Percentiles rank a stretch among this genome's conserved stretches.
These are phyloP conservation scores for Maudiozyma bulderi DNA, from an alignment of 805 yeast species.

Conservation along the genomic window DNA sequence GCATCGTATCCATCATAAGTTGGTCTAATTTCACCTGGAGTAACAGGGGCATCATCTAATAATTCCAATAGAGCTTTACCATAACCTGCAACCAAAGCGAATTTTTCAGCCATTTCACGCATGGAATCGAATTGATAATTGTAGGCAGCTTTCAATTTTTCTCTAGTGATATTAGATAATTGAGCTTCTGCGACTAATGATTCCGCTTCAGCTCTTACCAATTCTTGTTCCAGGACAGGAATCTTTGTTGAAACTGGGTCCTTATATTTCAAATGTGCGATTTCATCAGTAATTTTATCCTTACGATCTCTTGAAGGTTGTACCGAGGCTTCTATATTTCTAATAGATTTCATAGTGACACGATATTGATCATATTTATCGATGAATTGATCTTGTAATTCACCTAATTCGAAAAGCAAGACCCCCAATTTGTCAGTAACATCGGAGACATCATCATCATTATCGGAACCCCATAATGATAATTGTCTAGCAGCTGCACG, in stretches of 20 bases:
- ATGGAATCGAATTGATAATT: conserved; percentile 92
- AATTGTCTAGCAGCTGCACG: conserved; percentile 95
- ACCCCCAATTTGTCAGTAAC: conserved; percentile 97
- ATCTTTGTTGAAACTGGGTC: conserved; percentile 97
- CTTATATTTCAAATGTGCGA: conserved; percentile 95
- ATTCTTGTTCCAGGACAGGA: conserved; percentile 91
- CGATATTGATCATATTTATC: conserved; percentile 98
- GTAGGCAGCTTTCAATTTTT: conserved; percentile 94
- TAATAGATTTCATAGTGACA: conserved; percentile 84
- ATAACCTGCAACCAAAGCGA: conserved; percentile 95
- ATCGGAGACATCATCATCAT: conserved; percentile 94
- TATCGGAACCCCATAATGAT: conserved; percentile 95
- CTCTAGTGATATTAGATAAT: conserved; percentile 95
- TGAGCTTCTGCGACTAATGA: conserved; percentile 98
- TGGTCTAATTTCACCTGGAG: conserved; percentile 98
- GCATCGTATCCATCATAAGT: conserved; percentile 98
- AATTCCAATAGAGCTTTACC: conserved; percentile 95
- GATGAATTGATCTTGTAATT: conserved; percentile 94
- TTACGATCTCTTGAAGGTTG: conserved; percentile 98
- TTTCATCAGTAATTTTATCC: conserved; percentile 94
- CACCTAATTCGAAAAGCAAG: conserved; percentile 90
- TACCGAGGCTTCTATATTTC: conserved; percentile 95
- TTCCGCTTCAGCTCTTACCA: conserved; percentile 98
- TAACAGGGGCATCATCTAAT: conserved; percentile 92
- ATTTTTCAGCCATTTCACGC: conserved; percentile 91